Percentiles rank a stretch among this genome's conserved stretches.
Conservation (phyloP, 306 rosid species). For the Cicer pinnatifidum region DNA sequence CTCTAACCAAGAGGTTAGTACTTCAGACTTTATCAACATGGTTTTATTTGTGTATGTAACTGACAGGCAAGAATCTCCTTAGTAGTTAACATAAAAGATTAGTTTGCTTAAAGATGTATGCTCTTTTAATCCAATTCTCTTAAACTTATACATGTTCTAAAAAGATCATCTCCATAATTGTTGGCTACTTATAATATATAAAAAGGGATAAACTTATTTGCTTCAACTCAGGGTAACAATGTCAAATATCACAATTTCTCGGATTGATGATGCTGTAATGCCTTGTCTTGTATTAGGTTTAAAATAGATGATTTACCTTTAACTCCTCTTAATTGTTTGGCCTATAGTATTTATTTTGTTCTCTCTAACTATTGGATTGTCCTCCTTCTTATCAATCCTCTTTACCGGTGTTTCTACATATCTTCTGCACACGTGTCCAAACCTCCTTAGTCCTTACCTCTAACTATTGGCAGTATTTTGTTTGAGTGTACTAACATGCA, state of each 20-base stretch:
- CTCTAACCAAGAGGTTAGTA: constrained; percentile 59
- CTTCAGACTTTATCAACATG: constrained; percentile 33
- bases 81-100: constrained; percentile 26
- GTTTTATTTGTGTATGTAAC: constrained; percentile 12
- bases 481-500: not conserved
- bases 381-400: not conserved
- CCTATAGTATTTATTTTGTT: not conserved
- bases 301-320: not conserved
- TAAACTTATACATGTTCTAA: not conserved
- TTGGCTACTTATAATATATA: not conserved
- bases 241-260: not conserved
- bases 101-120: not conserved
- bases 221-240: constrained; percentile 7
- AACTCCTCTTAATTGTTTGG: not conserved
- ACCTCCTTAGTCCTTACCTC: not conserved
- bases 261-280: constrained; percentile 2
- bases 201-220: not conserved
- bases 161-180: constrained; percentile 23
- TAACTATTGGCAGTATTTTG: not conserved
- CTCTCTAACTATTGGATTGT: constrained; percentile 4
- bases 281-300: not conserved
- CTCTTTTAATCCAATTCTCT: not conserved
- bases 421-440: not conserved
- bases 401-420: not conserved
- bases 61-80: constrained; percentile 19